Evolutionary conservation across 305 asterid genomes (phyloP), one percentile per base, ranked within the genome.

Genomic region (Petunia hybrid): DNA sequence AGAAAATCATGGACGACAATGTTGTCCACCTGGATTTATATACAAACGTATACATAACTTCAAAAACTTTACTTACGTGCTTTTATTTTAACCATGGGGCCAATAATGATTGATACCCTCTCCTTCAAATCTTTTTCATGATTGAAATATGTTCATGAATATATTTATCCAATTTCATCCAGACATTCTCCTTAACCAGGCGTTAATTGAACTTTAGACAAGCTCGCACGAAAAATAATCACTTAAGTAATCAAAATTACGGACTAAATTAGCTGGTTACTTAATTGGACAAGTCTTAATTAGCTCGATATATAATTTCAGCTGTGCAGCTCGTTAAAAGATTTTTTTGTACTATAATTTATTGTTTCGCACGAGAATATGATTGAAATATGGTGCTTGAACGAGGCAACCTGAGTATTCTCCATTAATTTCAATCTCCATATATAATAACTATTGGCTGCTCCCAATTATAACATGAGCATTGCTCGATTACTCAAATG

Each of bases 91-190:
- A 71, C 60, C 13, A 71, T 12, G 63, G 64, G 46, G 35, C 13
- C 48, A 53, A 53, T 53, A 48, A 35, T 73, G 56, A 10, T n/a
- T n/a, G n/a, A n/a, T n/a, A n/a, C 12, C 5, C 36, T 46, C 22
- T 74, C 36, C 65, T 6, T 60, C 65, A 60, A 60, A 60, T 7
- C 65, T 16, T 74, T 53, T 36, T 13, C 45, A 74, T 51, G n/a
- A 51, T 74, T 74, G 78, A 53, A 53, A 13, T 74, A 38, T 53
- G 48, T 36, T 38, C 36, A 1, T 36, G 48, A 35, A 46, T 74
- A n/a, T n/a, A n/a, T n/a, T 38, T 74, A 13, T 74, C 48, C 78
- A 53, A 53, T 53, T 36, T 53, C 22, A 74, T 4, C n/a, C 63
- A 14, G 36, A 6, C 36, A 74, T 36, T 53, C 48, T 36, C 48